phyloP scores from a whole-genome alignment of 2,329 filamentous ascomycete species.

The Claviceps citrina region DNA sequence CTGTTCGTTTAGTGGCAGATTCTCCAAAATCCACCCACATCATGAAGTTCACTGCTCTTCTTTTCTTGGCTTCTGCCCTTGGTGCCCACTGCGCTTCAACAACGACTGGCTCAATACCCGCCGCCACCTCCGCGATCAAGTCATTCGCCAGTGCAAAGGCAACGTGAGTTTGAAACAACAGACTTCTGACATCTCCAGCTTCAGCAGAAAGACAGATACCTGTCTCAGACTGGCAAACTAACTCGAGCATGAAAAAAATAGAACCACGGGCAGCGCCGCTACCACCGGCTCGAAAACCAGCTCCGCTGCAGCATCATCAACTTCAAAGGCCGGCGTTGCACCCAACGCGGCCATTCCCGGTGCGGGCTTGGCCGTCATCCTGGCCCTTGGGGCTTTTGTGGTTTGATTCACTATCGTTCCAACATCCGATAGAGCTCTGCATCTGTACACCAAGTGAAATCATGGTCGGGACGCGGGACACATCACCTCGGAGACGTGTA shows the following conservation, averaged over 20 bases:
- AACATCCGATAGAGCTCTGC: not conserved
- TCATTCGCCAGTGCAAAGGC: not conserved
- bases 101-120: not conserved
- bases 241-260: too few species aligned
- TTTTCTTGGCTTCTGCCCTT: conserved; percentile 1
- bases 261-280: not conserved
- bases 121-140: not conserved
- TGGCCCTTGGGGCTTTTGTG: not conserved
- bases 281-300: not conserved
- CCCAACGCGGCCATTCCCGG: not conserved
- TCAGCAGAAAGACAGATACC: too few species aligned
- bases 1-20: too few species aligned
- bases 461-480: not conserved
- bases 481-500: not conserved
- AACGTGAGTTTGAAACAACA: not conserved
- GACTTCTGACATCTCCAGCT: too few species aligned
- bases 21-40: too few species aligned
- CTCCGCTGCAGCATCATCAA: not conserved
- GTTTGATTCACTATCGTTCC: not conserved
- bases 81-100: not conserved
- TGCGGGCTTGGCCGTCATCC: not conserved
- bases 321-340: not conserved
- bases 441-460: not conserved
- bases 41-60: conserved; percentile 1
- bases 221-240: too few species aligned